A percentile compares a stretch with the other conserved stretches of the same genome.
These are phyloP conservation scores for Suillus fuscotomentosus DNA, from an alignment of 768 basidiomycete species.

Conservation along the genomic window DNA sequence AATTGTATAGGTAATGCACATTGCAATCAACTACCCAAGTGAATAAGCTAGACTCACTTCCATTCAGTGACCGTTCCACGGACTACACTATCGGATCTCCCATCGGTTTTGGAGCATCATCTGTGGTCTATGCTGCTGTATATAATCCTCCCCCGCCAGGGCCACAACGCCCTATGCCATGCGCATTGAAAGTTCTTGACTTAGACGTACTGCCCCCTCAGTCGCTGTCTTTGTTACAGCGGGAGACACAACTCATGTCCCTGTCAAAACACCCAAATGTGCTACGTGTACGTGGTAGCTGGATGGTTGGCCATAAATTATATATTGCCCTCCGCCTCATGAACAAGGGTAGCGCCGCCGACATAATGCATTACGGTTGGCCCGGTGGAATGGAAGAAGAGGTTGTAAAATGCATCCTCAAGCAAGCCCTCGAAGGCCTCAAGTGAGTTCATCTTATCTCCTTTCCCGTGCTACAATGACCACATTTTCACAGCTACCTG, in stretches of 20 bases:
- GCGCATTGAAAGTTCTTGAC: constrained; percentile 88
- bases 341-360: constrained; percentile 84
- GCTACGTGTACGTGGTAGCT: constrained; percentile 85
- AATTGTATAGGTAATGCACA: constrained; percentile 72
- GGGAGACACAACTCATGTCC: constrained; percentile 91
- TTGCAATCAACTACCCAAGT: neutral
- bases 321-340: constrained; percentile 87
- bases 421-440: constrained; percentile 85
- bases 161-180: constrained; percentile 45
- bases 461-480: neutral
- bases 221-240: constrained; percentile 69
- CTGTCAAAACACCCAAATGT: constrained; percentile 93
- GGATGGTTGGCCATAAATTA: constrained; percentile 82
- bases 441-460: constrained; percentile 53
- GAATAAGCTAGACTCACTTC: neutral
- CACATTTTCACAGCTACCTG: constrained; percentile 56
- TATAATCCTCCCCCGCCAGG: constrained; percentile 48
- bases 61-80: constrained; percentile 56
- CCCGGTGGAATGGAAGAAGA: constrained; percentile 91
- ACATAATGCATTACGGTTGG: constrained; percentile 84
- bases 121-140: constrained; percentile 80
- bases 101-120: constrained; percentile 91
- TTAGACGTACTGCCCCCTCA: constrained; percentile 74
- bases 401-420: constrained; percentile 79
- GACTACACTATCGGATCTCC: constrained; percentile 78